Base-by-base conservation (phyloP, 2,329 filamentous ascomycete species). In the Metarhizium guizhouense region DNA sequence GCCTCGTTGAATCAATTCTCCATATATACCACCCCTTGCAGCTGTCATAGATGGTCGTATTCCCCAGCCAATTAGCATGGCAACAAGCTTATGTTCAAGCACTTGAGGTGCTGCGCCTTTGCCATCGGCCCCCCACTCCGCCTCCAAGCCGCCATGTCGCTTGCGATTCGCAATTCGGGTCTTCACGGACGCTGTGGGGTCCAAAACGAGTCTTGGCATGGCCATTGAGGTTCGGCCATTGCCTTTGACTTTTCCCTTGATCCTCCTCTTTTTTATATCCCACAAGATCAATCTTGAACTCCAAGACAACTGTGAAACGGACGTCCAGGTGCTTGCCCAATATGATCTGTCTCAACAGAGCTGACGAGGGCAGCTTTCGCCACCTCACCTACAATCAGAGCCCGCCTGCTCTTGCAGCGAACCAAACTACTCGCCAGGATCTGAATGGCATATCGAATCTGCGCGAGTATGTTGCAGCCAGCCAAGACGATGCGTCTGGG, bases 331-430 rank as follows among this genome's bases (percentile, higher is more conserved):
- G 7, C 18, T 18, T 11, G 25, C 3, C 13, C 20, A 48, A 16
- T 6, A 81, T 82, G 79, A 82, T 81, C 60, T 79, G 79, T 57
- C 77, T 79, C 13, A 79, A 78, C 34, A 74, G 78, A 58, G 79
- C 76, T 51, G 79, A 81, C 61, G 76, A 81, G 56, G 71, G 73
- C 57, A 70, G 67, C 52, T 68, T 76, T 52, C 65, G 72, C 51
- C 77, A 79, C 59, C 73, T 75, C 52, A 70, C 72, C 32, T 81
- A 74, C 72, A 82, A 82, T 65, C 79, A 81, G 68, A 79, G 72
- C 65, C 79, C 79, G 36, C 73, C 76, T 1, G 72, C 71, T 29
- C 66, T 81, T 54, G 72, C 77, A 29, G 64, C 75, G 20, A 71
- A 75, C 51, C 65, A 77, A 51, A 82, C 79, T 30, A 81, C 79